Base-by-base conservation (phyloP, 2,329 filamentous ascomycete species). In the Thermothelomyces thermophilus region DNA sequence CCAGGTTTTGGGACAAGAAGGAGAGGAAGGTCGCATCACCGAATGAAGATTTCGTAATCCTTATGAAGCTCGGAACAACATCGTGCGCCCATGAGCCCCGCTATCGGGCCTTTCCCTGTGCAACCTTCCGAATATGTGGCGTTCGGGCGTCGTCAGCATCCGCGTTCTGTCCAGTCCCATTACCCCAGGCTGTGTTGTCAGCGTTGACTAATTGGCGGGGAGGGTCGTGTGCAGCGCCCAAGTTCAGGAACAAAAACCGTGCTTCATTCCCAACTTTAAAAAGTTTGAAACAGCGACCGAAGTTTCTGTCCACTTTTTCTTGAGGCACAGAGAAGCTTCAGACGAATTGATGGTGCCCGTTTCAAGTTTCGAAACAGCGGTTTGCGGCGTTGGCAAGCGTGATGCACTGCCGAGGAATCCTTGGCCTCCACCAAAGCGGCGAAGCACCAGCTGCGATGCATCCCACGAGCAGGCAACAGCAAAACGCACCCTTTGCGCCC, bases 181-280 rank as follows among this genome's bases (percentile, higher is more conserved):
- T 47, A 45, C 28, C 46, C 53, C 43, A 52, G 31, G 31, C 31
- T 51, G 51, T 41, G 36, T 51, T 57, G 56, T 57, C 56, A 57
- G 56, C 56, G 13, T 56, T 57, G 45, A 57, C 56, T 48, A 57
- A 56, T 46, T 26, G 46, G 16, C 46, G 36, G 42, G 19, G 24
- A 20, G 41, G 33, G 33, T 31, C 40, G 16, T 47, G 20, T n/a
- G 16, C 11, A 36, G 33, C 37, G 37, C 50, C 20, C 48, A 37
- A 35, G 17, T 14, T 28, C 22, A 24, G 10, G 31, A 47, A 46
- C 40, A 49, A 49, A 56, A 42, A 35, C 17, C 48, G 36, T 28
- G 9, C 40, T 34, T 28, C 39, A 10, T n/a, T n/a, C 17, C 42
- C 5, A 14, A 5, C 11, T 34, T 20, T 30, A 5, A 20, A 35